Evolutionary conservation across 352 stramenopile species (phyloP).

Genomic region (Pythium apleroticum): DNA sequence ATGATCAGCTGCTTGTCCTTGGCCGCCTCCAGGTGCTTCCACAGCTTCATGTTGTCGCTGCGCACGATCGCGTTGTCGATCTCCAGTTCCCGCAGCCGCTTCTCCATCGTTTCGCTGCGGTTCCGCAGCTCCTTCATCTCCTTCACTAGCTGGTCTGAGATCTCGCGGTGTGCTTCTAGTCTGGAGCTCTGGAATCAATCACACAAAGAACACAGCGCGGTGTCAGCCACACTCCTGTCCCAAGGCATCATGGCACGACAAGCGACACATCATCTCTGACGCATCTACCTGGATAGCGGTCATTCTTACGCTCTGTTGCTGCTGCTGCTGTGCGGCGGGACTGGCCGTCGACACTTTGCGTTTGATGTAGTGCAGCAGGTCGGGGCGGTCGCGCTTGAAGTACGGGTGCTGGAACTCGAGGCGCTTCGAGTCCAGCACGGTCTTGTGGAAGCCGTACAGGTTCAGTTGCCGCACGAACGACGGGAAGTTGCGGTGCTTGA

Average conservation of each 20-base stretch:
- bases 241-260: background rate
- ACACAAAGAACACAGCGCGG: slow-evolving; percentile 12
- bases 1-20: slow-evolving; percentile 90
- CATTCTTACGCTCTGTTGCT: slow-evolving; percentile 44
- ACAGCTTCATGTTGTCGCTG: slow-evolving; percentile 87
- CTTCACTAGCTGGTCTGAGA: slow-evolving; percentile 74
- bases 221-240: slow-evolving; percentile 1
- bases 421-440: slow-evolving; percentile 89
- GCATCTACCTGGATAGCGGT: slow-evolving; percentile 50
- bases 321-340: slow-evolving; percentile 21
- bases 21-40: slow-evolving; percentile 80
- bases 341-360: slow-evolving; percentile 77
- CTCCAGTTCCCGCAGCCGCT: slow-evolving; percentile 79
- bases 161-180: slow-evolving; percentile 70
- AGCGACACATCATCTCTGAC: slow-evolving; percentile 21
- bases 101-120: slow-evolving; percentile 87
- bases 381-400: slow-evolving; percentile 86
- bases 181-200: slow-evolving; percentile 47
- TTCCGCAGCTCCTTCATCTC: slow-evolving; percentile 86
- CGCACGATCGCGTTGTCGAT: slow-evolving; percentile 88
- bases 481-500: slow-evolving; percentile 93
- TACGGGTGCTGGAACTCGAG: slow-evolving; percentile 93
- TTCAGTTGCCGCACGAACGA: slow-evolving; percentile 95
- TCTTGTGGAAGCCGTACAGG: slow-evolving; percentile 94
- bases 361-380: slow-evolving; percentile 88